Percentiles rank a stretch among this genome's conserved stretches.
phyloP scores from a whole-genome alignment of 2,329 filamentous ascomycete species.

The Sporothrix euskadiensis region DNA sequence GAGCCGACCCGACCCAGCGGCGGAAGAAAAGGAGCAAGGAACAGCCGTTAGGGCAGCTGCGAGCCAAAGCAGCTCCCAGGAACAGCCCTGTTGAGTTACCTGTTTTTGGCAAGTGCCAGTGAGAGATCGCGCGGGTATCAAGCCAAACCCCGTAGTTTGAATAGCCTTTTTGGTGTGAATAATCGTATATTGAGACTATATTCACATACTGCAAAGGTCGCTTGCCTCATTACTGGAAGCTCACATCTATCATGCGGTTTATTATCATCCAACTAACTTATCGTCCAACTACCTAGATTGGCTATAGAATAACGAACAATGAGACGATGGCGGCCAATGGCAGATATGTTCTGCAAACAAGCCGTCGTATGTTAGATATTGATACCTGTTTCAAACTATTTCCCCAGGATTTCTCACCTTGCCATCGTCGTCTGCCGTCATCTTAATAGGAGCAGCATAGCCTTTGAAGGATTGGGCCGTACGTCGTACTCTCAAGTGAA shows the following conservation, averaged over 20 bases:
- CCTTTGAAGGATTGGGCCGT: not conserved
- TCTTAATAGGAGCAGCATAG: not conserved
- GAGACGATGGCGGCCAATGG: too few relatives aligned
- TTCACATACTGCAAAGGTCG: not conserved
- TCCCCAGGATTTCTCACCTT: not conserved
- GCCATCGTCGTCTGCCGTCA: not conserved
- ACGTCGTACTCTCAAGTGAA: not conserved
- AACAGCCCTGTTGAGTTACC: slow-evolving; percentile 5
- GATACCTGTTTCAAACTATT: not conserved
- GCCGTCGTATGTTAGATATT: not conserved
- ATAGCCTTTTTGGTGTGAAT: not conserved
- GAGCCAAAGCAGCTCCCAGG: not conserved
- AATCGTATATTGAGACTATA: not conserved
- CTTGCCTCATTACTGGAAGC: not conserved
- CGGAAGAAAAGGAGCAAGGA: not conserved
- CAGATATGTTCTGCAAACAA: too few relatives aligned
- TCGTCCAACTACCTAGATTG: too few relatives aligned
- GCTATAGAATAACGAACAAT: too few relatives aligned
- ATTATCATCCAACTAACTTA: not conserved
- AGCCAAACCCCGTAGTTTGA: not conserved
- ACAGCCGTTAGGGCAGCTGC: not conserved
- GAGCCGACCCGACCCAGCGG: not conserved
- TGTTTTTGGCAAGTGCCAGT: slow-evolving; percentile 9
- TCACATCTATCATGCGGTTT: not conserved
- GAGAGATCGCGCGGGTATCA: not conserved